These are phyloP conservation scores for Oropetium thomaeum DNA, from an alignment of 176 grass and related monocot genomes.

Conservation along the genomic window DNA sequence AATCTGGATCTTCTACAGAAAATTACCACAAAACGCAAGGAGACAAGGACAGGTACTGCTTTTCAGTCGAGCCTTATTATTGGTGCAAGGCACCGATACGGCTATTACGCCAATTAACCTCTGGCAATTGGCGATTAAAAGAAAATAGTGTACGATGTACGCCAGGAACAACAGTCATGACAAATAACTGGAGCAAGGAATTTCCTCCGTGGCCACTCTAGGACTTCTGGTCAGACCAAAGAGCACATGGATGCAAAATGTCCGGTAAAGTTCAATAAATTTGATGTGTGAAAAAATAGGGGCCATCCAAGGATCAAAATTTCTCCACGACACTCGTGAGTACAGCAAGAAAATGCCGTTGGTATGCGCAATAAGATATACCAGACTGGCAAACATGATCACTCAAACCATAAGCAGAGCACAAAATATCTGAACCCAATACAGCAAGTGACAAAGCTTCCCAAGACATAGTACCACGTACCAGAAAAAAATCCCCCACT, in stretches of 20 bases:
- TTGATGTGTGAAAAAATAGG: background rate
- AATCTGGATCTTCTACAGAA: no score
- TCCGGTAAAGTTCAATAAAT: background rate
- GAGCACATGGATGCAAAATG: background rate
- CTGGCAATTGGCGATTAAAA: no score
- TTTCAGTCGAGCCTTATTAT: no score
- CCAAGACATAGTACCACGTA: conserved; percentile 43
- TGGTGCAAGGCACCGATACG: no score
- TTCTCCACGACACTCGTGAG: conserved; percentile 23
- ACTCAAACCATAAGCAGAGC: conserved; percentile 24
- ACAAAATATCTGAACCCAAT: conserved; percentile 41
- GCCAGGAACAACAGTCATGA: no score
- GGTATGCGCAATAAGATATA: conserved; percentile 41
- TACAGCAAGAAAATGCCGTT: conserved; percentile 8
- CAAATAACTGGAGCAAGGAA: no score
- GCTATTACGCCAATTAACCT: no score
- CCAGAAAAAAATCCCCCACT: conserved; percentile 35
- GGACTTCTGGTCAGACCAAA: background rate
- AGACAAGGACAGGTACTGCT: no score
- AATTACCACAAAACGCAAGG: no score
- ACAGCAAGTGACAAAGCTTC: conserved; percentile 46
- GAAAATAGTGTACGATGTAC: no score
- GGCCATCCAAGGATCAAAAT: conserved; percentile 17
- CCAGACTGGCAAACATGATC: conserved; percentile 29
- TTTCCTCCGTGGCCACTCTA: no score